Conservation (phyloP, 345 rosid species). For the Citrus inodora region DNA sequence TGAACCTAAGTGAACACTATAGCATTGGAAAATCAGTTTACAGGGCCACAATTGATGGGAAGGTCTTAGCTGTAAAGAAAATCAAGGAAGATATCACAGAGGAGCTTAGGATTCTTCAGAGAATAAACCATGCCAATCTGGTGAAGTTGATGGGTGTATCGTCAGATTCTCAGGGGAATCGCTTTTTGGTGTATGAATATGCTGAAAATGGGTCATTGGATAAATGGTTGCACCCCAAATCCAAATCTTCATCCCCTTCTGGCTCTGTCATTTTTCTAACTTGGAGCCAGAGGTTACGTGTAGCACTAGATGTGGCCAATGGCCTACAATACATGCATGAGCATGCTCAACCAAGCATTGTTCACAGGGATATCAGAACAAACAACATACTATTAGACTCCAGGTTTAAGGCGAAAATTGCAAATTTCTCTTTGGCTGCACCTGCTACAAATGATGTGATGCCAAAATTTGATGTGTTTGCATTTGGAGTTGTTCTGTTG, state of each 20-base stretch:
- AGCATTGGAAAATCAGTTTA: slow-evolving; percentile 50
- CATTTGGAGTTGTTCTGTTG: slow-evolving; percentile 52
- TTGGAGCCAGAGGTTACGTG: slow-evolving; percentile 50
- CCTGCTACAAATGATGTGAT: slow-evolving; percentile 25
- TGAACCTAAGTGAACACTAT: slow-evolving; percentile 36
- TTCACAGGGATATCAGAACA: slow-evolving; percentile 49
- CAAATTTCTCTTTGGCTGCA: slow-evolving; percentile 51
- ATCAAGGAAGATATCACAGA: slow-evolving; percentile 38
- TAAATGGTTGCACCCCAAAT: slow-evolving; percentile 42
- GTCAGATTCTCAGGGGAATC: slow-evolving; percentile 29
- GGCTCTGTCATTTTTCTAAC: slow-evolving; percentile 26
- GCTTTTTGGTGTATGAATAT: slow-evolving; percentile 60
- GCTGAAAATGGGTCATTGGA: slow-evolving; percentile 56
- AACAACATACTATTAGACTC: slow-evolving; percentile 55
- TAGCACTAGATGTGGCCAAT: slow-evolving; percentile 58
- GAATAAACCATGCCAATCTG: slow-evolving; percentile 61
- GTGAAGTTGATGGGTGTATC: slow-evolving; percentile 54
- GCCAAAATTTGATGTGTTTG: slow-evolving; percentile 55
- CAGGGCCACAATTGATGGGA: slow-evolving; percentile 42
- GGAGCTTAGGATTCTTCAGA: slow-evolving; percentile 52
- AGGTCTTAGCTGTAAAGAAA: slow-evolving; percentile 47
- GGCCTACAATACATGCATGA: slow-evolving; percentile 67
- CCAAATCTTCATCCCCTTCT: slow-evolving; percentile 27
- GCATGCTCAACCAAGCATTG: slow-evolving; percentile 51
- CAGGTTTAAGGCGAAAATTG: slow-evolving; percentile 51